These are phyloP conservation scores for Grifola frondosa DNA, from an alignment of 1,284 basidiomycete species.

Conservation along the genomic window DNA sequence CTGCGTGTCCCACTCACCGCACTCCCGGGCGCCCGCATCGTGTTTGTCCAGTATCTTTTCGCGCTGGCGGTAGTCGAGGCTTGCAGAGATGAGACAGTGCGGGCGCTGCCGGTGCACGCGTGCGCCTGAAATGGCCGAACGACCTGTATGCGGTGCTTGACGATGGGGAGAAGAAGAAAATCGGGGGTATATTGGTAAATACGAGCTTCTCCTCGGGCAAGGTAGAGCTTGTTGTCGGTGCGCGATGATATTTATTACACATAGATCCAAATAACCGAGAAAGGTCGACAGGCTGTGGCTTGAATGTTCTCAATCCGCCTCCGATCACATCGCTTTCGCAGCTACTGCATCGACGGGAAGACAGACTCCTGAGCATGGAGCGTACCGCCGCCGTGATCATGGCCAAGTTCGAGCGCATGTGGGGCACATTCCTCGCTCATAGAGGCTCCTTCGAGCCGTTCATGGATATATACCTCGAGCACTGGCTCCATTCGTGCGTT, in stretches of 20 bases:
- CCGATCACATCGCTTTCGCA: constrained; percentile 85
- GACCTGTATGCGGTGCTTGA: constrained; percentile 82
- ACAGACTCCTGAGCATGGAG: constrained; percentile 64
- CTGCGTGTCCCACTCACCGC: constrained; percentile 57
- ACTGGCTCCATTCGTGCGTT: constrained; percentile 90
- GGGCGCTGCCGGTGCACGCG: constrained; percentile 52
- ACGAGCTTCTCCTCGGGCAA: constrained; percentile 76
- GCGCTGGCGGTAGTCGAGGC: constrained; percentile 90
- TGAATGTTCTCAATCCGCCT: constrained; percentile 83
- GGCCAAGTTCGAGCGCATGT: constrained; percentile 78
- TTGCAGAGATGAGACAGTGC: constrained; percentile 52
- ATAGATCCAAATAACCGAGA: constrained; percentile 2
- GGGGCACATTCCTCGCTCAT: constrained; percentile 66
- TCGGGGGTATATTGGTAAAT: constrained; percentile 92
- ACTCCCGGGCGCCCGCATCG: constrained; percentile 69
- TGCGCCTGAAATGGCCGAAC: constrained; percentile 97
- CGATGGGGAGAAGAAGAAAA: constrained; percentile 61
- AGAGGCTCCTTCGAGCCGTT: constrained; percentile 76
- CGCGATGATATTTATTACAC: constrained; percentile 16
- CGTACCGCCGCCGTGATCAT: constrained; percentile 75
- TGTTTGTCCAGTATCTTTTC: constrained; percentile 96
- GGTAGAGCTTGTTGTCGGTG: constrained; percentile 82
- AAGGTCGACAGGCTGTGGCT: constrained; percentile 70
- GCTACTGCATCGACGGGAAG: constrained; percentile 46
- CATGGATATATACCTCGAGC: constrained; percentile 72